A percentile compares a stretch with the other conserved stretches of the same genome.
These are phyloP conservation scores for Aciculosporium take DNA, from an alignment of 2,329 filamentous ascomycete species.

Conservation along the genomic window DNA sequence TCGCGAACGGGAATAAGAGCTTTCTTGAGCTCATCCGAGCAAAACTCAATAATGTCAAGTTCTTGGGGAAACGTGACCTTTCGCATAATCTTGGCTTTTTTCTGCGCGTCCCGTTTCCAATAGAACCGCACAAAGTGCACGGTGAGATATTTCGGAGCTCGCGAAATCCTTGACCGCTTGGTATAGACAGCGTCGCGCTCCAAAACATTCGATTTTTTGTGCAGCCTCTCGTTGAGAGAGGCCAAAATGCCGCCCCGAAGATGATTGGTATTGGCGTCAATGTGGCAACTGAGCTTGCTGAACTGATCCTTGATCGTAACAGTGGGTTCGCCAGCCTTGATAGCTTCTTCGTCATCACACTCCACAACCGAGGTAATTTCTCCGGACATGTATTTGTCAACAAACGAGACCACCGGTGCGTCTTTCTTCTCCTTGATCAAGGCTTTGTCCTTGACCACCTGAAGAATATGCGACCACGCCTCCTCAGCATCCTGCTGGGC, in stretches of 20 bases:
- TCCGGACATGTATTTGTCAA: slow-evolving; percentile 84
- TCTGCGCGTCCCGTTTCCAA: slow-evolving; percentile 89
- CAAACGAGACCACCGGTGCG: slow-evolving; percentile 50
- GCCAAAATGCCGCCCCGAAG: slow-evolving; percentile 75
- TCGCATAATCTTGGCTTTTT: slow-evolving; percentile 99
- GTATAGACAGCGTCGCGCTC: slow-evolving; percentile 73
- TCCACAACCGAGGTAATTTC: slow-evolving; percentile 64
- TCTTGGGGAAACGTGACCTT: slow-evolving; percentile 95
- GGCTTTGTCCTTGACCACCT: slow-evolving; percentile 66
- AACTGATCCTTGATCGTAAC: slow-evolving; percentile 59
- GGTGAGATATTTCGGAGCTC: slow-evolving; percentile 86
- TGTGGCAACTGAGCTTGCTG: slow-evolving; percentile 86
- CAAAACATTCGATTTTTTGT: slow-evolving; percentile 72
- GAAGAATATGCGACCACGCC: slow-evolving; percentile 90
- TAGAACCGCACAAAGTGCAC: slow-evolving; percentile 98
- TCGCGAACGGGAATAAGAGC: slow-evolving; percentile 84
- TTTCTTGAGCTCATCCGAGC: slow-evolving; percentile 74
- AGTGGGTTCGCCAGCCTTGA: slow-evolving; percentile 58
- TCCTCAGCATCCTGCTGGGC: slow-evolving; percentile 99
- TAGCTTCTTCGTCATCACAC: slow-evolving; percentile 70
- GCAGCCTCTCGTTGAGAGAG: slow-evolving; percentile 73
- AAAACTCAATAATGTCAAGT: slow-evolving; percentile 87
- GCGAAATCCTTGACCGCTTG: slow-evolving; percentile 78
- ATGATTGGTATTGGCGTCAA: slow-evolving; percentile 75
- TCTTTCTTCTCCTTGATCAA: slow-evolving; percentile 42